Base-by-base conservation (phyloP, 2,329 filamentous ascomycete species). In the Hirsutella minnesotensis region DNA sequence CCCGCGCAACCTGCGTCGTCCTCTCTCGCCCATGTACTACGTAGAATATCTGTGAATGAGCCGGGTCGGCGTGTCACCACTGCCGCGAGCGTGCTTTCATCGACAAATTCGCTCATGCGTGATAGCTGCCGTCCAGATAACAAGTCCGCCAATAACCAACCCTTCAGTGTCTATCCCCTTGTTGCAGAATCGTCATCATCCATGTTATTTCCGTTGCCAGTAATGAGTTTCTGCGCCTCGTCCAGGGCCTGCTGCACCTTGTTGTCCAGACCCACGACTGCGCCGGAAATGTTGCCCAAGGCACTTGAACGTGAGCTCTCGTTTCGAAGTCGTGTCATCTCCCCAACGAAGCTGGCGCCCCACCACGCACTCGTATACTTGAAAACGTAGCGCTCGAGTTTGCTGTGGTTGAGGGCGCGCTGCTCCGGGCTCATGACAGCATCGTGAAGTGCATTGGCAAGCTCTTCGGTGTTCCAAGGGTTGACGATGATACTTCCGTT, bases 351-450 rank as follows among this genome's bases (percentile, higher is more conserved):
- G 51, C 83, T 89, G 61, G 89, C 79, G 21, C 90, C 90, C 90
- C 90, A 96, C 82, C 92, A 95, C 9, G 89, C 85, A 60, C 86
- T 94, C 2, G 92, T 98, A 66, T 95, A 96, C 68, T 95, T 95
- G 66, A 89, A 90, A 46, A 96, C 87, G 58, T 96, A 96, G 65
- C 86, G 86, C 59, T 92, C 85, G 46, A 98, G 72, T 64, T 95
- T 95, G 59, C 83, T 79, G 67, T 86, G 95, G 64, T 95, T 95
- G 45, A 81, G 70, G 46, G 82, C 79, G 42, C 88, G 80, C 66
- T 92, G 84, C 63, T 95, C 89, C 16, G 88, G 79, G 42, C 83
- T 83, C 87, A 96, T 95, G 43, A 96, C 88, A n/a, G 90, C 87
- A 51, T 95, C 88, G 62, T 95, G 85, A 52, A 96, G 89, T 5